A percentile compares a stretch with the other conserved stretches of the same genome.
phyloP scores from a whole-genome alignment of 345 rosid species.

The Hibiscus trionum region DNA sequence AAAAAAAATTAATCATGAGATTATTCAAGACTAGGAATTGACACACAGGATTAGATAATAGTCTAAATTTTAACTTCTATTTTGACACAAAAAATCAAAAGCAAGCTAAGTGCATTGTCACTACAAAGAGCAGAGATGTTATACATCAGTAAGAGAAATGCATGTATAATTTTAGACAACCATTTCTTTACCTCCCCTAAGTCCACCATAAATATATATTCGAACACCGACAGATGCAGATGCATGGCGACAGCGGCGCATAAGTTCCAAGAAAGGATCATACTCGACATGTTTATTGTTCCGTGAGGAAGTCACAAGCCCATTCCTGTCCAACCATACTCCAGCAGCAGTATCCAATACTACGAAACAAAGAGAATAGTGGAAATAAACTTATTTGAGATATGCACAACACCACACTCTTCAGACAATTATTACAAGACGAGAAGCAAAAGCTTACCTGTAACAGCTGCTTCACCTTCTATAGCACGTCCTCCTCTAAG shows the following conservation, averaged over 20 bases:
- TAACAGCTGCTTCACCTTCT: slow-evolving; percentile 81
- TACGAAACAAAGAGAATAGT: slow-evolving; percentile 18
- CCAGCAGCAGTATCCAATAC: slow-evolving; percentile 99
- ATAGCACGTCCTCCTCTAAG: slow-evolving; percentile 83
- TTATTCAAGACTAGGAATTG: neutral
- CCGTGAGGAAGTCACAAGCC: slow-evolving; percentile 74
- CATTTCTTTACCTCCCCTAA: slow-evolving; percentile 70
- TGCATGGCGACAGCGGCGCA: slow-evolving; percentile 97
- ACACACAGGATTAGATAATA: neutral
- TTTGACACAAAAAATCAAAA: neutral
- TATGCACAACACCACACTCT: neutral
- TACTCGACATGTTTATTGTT: slow-evolving; percentile 48
- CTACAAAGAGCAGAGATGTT: neutral
- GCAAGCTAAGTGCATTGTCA: neutral
- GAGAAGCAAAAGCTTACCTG: slow-evolving; percentile 47
- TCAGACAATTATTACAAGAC: slow-evolving; percentile 2
- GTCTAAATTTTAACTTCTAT: neutral
- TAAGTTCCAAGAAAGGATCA: slow-evolving; percentile 72
- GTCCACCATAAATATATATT: slow-evolving; percentile 84
- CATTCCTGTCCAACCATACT: slow-evolving; percentile 93
- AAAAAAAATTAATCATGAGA: neutral
- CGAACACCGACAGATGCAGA: slow-evolving; percentile 90
- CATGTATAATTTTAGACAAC: neutral
- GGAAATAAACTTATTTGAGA: slow-evolving; percentile 1
- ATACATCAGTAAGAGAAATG: neutral